These are phyloP conservation scores for Talaromyces rugulosus DNA, from an alignment of 2,329 filamentous ascomycete genomes.

Conservation along the genomic window DNA sequence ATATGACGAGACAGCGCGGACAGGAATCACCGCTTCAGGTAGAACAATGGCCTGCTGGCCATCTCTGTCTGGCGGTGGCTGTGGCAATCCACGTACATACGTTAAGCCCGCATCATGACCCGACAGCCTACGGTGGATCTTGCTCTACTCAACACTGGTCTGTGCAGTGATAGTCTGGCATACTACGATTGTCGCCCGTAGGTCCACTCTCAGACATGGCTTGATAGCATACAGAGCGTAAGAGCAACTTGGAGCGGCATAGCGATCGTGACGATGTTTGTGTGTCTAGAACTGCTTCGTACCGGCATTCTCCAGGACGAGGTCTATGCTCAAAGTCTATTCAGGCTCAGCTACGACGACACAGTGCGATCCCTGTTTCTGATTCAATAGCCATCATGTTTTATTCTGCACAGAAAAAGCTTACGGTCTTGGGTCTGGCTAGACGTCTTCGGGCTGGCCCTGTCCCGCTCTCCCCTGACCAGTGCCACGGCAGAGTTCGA, in stretches of 20 bases:
- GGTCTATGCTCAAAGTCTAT: not conserved
- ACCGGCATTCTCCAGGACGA: not conserved
- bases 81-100: not conserved
- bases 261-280: constrained; percentile 1
- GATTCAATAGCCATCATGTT: not conserved
- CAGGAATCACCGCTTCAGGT: not conserved
- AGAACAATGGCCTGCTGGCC: not conserved
- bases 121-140: not conserved
- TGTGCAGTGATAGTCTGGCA: not conserved
- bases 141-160: not conserved
- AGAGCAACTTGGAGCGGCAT: not conserved
- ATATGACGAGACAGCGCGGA: not conserved
- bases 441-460: not conserved
- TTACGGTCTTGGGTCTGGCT: not conserved
- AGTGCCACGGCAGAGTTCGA: constrained; percentile 15
- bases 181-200: constrained; percentile 1
- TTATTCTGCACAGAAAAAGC: not conserved
- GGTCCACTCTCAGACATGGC: constrained; percentile 8
- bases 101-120: not conserved
- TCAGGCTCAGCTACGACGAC: not conserved
- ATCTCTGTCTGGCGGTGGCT: not conserved
- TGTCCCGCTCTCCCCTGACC: not conserved
- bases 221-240: constrained; percentile 1
- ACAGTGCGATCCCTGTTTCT: not conserved
- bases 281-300: constrained; percentile 6